Base-by-base conservation (phyloP, 257 asterid species). In the Solanum pinnatisectum region DNA sequence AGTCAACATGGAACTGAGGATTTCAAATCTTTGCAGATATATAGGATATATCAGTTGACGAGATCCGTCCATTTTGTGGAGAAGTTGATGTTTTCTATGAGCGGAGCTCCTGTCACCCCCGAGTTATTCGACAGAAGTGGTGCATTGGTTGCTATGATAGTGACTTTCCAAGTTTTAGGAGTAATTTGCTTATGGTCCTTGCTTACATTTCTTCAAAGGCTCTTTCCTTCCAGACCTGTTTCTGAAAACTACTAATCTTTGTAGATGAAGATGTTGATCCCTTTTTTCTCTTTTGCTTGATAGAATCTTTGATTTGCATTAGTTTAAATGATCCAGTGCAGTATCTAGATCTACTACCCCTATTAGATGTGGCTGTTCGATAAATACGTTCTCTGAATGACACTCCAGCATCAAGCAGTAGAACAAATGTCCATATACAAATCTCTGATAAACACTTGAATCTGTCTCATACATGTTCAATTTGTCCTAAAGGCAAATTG, bases 151-250 rank as follows among this genome's bases (percentile, higher is more conserved):
- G 91, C 98, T 5, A 83, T 95, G 95, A 71, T 93, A 1, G 91
- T 93, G 63, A 94, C 94, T 56, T 95, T 96, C 76, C 99, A 98
- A 56, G 40, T 93, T 32, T 87, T 97, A 9, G 99, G 98, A 30
- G 87, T 96, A 39, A 84, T 92, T 85, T 94, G 97, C 87, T 96
- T 97, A 22, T 97, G 99, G 99, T 97, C 99, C 35, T 92, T 97
- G 90, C 91, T 96, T n/a, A 93, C 98, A 16, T 97, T 97, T 91
- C 99, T 97, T 63, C 91, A 93, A 87, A 91, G 99, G 94, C 96
- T 97, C 86, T 96, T 97, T 78, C 99, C 99, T 7, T 97, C 98
- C 16, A 92, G 99, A 87, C 99, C 99, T 2, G 96, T 94, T 18
- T 95, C 92, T 10, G 98, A 96, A 92, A 97, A 96, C 84, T 97